phyloP scores from a whole-genome alignment of 2,329 filamentous ascomycete species.

The Aplosporella prunicola region DNA sequence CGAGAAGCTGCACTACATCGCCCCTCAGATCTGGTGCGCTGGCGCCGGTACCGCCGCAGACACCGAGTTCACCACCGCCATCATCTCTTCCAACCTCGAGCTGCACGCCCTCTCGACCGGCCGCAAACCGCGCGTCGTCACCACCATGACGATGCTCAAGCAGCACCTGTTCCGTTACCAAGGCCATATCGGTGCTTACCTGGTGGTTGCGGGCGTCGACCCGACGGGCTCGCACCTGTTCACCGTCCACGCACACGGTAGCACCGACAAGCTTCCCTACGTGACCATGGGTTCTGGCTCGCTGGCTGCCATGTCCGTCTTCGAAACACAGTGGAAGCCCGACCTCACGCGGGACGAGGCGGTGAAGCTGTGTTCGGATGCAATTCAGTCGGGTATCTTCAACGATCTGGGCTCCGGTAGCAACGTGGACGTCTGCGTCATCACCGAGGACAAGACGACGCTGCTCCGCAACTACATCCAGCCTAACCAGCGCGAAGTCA shows the following conservation, averaged over 20 bases:
- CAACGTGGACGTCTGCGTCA: slow-evolving; percentile 94
- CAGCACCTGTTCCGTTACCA: slow-evolving; percentile 99
- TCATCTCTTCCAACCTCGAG: slow-evolving; percentile 98
- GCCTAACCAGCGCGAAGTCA: slow-evolving; percentile 83
- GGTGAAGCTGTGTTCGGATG: slow-evolving; percentile 72
- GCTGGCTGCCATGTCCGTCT: slow-evolving; percentile 93
- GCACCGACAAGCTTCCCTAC: slow-evolving; percentile 96
- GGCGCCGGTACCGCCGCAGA: slow-evolving; percentile 96
- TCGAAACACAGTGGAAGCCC: slow-evolving; percentile 90
- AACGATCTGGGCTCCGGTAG: slow-evolving; percentile 96
- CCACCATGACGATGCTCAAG: slow-evolving; percentile 99
- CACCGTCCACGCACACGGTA: slow-evolving; percentile 97
- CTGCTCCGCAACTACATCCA: slow-evolving; percentile 86
- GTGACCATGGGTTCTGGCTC: slow-evolving; percentile 98
- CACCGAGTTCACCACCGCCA: slow-evolving; percentile 96
- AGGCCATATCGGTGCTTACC: slow-evolving; percentile 93
- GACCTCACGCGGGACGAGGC: slow-evolving; percentile 68
- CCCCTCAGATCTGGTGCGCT: slow-evolving; percentile 98
- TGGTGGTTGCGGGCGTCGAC: slow-evolving; percentile 93
- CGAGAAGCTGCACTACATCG: slow-evolving; percentile 98
- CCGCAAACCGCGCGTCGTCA: slow-evolving; percentile 93
- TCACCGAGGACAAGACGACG: slow-evolving; percentile 90
- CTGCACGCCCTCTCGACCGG: slow-evolving; percentile 93
- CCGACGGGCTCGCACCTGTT: slow-evolving; percentile 92
- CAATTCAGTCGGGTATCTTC: slow-evolving; percentile 94